Evolutionary conservation across 2,329 filamentous ascomycete species (phyloP), one percentile per base, ranked within the genome.

Genomic region (Didymella pomorum): DNA sequence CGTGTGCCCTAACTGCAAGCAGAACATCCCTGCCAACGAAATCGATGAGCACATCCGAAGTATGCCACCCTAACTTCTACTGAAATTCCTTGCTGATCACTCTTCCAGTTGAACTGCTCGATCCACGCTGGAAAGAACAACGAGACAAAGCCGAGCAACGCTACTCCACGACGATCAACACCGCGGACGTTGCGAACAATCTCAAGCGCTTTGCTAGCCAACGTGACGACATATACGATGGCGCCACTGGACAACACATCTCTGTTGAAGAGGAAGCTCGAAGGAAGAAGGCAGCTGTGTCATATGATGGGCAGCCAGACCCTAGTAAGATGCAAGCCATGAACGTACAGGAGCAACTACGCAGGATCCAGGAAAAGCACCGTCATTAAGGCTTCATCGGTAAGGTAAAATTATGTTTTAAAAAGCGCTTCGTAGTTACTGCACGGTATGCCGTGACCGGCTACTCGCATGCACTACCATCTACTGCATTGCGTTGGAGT

Each of bases 61-160:
- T 89, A 81, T 79, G 84, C 68, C 39, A 50, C n/a, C 18, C 46
- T 18, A 41, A 16, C 48, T 44, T 7, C 7, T 47, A 39, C 9
- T 20, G 60, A 62, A 7, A 33, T 20, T 20, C 10, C n/a, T n/a
- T 10, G 41, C 78, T 84, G 76, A 82, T 66, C 14, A 28, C 7
- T 43, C 9, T 48, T 41, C n/a, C 44, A 85, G 83, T 98, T 74
- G 94, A 98, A 79, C 84, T 97, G 45, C 85, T 97, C 58, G 94
- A 98, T 74, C 94, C 94, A 0, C 87, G 90, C 58, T 98, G 94
- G 93, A 96, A 96, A 76, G 93, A 97, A 74, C 93, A 98, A 76
- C 92, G 93, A 67, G 90, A 91, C 57, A 96, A 96, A 76, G 88
- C 91, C 16, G 92, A 97, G 44, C 87, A 90, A 12, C 89, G 94